Base-by-base conservation (phyloP, 352 stramenopile genomes). In the Pilasporangium apinafurcum region DNA sequence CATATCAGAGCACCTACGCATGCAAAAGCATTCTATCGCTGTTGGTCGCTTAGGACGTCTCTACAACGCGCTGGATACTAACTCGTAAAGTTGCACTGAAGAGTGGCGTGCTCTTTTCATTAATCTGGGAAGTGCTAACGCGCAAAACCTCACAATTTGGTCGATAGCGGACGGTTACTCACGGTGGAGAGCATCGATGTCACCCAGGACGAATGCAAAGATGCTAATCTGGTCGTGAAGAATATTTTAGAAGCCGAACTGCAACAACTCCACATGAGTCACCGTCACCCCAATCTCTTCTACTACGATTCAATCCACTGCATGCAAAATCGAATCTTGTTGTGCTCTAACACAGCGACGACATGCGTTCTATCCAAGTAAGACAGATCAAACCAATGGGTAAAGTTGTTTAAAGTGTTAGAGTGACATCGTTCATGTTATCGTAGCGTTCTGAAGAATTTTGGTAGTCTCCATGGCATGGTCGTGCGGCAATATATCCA, bases 381-480 rank as follows among this genome's bases (percentile, higher is more conserved):
- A n/a, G n/a, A n/a, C n/a, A n/a, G 10, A 35, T 5, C 30, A 17
- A 17, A 17, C 30, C 17, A 35, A 13, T 35, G 4, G 5, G 2
- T 35, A 2, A 35, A 21, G 18, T 28, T 51, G 12, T 10, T 44
- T 2, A 3, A 21, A 16, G 44, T 44, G 44, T 36, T 44, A 14
- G 8, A 25, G 3, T 10, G 20, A 3, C 33, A 32, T 24, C 17
- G 25, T 21, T 9, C 20, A 10, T 24, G 14, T 37, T 2, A 16
- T 37, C 8, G 32, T 22, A 60, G 50, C 38, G 28, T 58, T 21
- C 44, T 58, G 4, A 25, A 28, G 21, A 37, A 53, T 20, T 79
- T 79, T 36, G 60, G 54, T 6, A 56, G 52, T 6, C 24, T 79
- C 26, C 63, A 79, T 22, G 51, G 60, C 14, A 52, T 73, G 21